A percentile compares a stretch with the other conserved stretches of the same genome.
Evolutionary conservation across 2,329 filamentous ascomycete genomes (phyloP).

Genomic region (Clarireedia hainanense): DNA sequence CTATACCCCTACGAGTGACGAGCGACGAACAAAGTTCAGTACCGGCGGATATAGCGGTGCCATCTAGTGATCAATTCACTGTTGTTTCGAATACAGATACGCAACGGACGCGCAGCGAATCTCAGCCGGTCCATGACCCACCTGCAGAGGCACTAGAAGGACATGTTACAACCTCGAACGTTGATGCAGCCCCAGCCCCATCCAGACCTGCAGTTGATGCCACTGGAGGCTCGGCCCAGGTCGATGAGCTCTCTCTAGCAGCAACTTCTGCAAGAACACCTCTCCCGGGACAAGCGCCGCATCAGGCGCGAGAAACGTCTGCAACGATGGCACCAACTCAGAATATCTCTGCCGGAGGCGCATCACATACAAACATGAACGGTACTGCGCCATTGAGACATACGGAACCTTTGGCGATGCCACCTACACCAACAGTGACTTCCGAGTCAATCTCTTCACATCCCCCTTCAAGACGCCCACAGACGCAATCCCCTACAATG

Average conservation of each 20-base stretch:
- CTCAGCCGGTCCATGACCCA: background rate
- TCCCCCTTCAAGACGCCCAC: slow-evolving; percentile 13
- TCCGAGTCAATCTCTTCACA: background rate
- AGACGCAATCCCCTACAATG: slow-evolving; percentile 13
- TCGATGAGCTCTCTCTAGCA: background rate
- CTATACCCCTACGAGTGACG: slow-evolving; percentile 45
- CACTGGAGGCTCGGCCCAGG: background rate
- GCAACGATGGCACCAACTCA: background rate
- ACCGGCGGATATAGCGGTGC: background rate
- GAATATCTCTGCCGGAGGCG: background rate
- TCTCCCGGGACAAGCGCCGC: background rate
- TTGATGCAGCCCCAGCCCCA: background rate
- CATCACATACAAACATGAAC: background rate
- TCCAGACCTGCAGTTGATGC: background rate
- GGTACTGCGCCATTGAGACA: background rate
- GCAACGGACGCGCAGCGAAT: background rate
- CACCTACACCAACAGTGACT: background rate
- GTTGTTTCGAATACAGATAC: background rate
- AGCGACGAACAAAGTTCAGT: slow-evolving; percentile 52
- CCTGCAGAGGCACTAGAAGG: background rate
- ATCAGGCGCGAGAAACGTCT: background rate
- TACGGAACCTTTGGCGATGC: background rate
- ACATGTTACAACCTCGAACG: slow-evolving; percentile 1
- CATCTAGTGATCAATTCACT: background rate
- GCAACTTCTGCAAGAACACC: background rate